Conservation (phyloP, 2,329 filamentous ascomycete genomes). For the Fusarium dlaminii region DNA sequence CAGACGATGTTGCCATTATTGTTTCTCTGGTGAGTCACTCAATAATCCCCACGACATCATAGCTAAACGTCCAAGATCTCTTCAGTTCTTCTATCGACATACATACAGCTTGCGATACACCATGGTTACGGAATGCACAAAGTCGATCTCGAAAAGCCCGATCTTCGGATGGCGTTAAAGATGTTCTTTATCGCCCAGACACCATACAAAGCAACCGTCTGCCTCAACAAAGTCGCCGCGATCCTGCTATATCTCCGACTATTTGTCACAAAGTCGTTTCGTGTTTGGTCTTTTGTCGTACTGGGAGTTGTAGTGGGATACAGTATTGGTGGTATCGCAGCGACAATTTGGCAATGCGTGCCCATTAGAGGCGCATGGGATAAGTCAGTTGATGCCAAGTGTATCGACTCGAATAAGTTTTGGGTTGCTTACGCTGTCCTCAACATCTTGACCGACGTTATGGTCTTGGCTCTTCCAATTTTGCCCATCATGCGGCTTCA, state of each 20-base stretch:
- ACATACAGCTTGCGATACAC: not conserved
- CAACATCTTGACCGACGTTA: not conserved
- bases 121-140: not conserved
- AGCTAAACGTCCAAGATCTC: not conserved
- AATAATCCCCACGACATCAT: fast-evolving
- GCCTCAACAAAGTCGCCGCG: not conserved
- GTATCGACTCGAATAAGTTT: not conserved
- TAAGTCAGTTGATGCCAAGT: not conserved
- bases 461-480: not conserved
- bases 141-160: not conserved
- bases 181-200: not conserved
- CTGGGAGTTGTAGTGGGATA: not conserved
- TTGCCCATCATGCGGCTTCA: not conserved
- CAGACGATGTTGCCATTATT: not conserved
- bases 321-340: not conserved
- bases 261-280: not conserved
- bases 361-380: not conserved
- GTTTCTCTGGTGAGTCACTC: not conserved
- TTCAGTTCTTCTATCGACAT: not conserved
- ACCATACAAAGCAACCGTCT: not conserved
- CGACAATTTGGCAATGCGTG: not conserved
- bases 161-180: not conserved
- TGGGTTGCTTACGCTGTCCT: not conserved
- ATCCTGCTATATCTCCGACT: not conserved
- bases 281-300: not conserved